Conservation (phyloP, 768 basidiomycete species). For the Termitomyces sp. region DNA sequence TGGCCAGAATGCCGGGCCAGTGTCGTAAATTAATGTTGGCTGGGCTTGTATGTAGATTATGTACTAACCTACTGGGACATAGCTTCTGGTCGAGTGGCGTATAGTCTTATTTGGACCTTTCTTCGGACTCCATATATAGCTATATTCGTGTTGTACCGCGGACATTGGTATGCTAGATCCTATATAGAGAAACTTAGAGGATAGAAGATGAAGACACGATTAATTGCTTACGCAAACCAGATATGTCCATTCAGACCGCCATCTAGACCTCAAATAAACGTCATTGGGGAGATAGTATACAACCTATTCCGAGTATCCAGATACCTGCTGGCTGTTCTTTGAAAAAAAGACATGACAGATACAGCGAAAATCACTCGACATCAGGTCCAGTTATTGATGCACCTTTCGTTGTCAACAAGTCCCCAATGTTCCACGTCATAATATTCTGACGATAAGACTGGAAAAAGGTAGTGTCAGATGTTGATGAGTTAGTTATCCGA, state of each 20-base stretch:
- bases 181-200: background rate
- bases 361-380: no score
- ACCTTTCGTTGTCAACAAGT: background rate
- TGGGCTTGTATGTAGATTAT: no score
- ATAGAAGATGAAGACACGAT: background rate
- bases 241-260: background rate
- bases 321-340: background rate
- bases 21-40: no score
- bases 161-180: background rate
- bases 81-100: background rate
- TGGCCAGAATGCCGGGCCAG: no score
- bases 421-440: background rate
- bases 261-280: no score
- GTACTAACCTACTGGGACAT: background rate
- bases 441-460: background rate
- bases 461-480: background rate
- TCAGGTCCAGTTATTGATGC: background rate
- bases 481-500: background rate
- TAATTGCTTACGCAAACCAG: background rate
- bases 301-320: background rate
- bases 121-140: background rate
- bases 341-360: background rate
- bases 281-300: background rate
- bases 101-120: background rate
- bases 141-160: background rate